Evolutionary conservation across 495 filamentous ascomycete species (phyloP), one percentile per base, ranked within the genome.

Genomic region (Melanomma pulvis-pyrius): DNA sequence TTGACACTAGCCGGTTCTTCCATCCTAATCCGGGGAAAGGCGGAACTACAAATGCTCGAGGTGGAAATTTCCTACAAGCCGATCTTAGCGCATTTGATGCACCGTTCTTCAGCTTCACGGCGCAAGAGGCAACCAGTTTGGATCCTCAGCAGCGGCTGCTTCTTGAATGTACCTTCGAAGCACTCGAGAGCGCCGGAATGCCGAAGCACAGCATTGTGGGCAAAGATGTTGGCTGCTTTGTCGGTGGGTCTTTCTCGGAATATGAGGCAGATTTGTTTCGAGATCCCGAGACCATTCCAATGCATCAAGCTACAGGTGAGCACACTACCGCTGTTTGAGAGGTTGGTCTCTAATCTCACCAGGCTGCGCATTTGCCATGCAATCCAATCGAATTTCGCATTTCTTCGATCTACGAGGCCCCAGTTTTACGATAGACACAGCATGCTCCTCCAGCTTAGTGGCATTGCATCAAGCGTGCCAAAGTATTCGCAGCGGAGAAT

Each of bases 361-460:
- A 46, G 62, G 64, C 4, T 50, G 22, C 25, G 41, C 26, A 8
- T 19, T 30, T 44, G 51, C 65, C 1, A 63, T 63, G 51, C 52
- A 54, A 24, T 49, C 58, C 28, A 63, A 63, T 25, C 32, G 59
- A 8, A 56, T 68, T 5, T 56, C 49, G 3, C 48, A 55, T 39
- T 61, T 57, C 41, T 68, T 68, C 52, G 57, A 63, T 21, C 49
- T 56, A 0, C 50, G 51, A 17, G 65, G 65, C 29, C 65, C 65
- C 11, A 56, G 48, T 26, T 19, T 63, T 17, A 59, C 54, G 0
- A 5, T 69, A 6, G 59, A 69, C 25, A 63, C 59, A 1, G 65
- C 59, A 1, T 69, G 65, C 30, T 58, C 59, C 3, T 63, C 65
- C 29, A 21, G 22, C 17, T n/a, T 69, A 26, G 32, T 53, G 4